phyloP scores from a whole-genome alignment of 140 eudicot species.

The Anethum foeniculum region DNA sequence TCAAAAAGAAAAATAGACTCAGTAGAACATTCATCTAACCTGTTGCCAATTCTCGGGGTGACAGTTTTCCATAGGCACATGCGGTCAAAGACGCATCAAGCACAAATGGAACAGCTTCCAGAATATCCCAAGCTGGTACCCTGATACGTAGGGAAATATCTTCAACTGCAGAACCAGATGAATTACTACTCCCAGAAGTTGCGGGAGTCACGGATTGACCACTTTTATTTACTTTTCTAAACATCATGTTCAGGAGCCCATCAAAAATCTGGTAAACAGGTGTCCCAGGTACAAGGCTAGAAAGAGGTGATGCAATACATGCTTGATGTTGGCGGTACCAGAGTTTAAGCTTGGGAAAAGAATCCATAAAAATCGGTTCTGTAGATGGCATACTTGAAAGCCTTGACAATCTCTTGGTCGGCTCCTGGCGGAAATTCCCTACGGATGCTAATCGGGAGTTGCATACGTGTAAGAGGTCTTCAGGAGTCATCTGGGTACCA shows the following conservation, averaged over 20 bases:
- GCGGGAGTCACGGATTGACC: conserved; percentile 50
- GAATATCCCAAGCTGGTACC: conserved; percentile 93
- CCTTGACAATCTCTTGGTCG: conserved; percentile 32
- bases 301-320: conserved; percentile 79
- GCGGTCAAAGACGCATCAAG: conserved; percentile 93
- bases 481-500: conserved; percentile 78
- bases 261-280: conserved; percentile 87
- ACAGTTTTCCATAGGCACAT: conserved; percentile 70
- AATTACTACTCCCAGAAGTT: conserved; percentile 75
- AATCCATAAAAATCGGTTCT: conserved; percentile 65
- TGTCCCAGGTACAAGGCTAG: conserved; percentile 76
- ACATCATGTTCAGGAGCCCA: conserved; percentile 74
- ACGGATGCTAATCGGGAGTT: conserved; percentile 67
- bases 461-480: conserved; percentile 68
- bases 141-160: conserved; percentile 47
- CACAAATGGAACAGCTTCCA: conserved; percentile 94
- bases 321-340: conserved; percentile 92
- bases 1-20: not conserved
- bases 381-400: conserved; percentile 37
- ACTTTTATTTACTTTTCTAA: conserved; percentile 50
- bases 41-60: conserved; percentile 91
- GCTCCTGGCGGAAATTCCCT: conserved; percentile 29
- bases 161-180: conserved; percentile 53
- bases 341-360: conserved; percentile 68
- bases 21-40: conserved; percentile 37